Base-by-base conservation (phyloP, 495 filamentous ascomycete species). In the Sordaria brevicollis region DNA sequence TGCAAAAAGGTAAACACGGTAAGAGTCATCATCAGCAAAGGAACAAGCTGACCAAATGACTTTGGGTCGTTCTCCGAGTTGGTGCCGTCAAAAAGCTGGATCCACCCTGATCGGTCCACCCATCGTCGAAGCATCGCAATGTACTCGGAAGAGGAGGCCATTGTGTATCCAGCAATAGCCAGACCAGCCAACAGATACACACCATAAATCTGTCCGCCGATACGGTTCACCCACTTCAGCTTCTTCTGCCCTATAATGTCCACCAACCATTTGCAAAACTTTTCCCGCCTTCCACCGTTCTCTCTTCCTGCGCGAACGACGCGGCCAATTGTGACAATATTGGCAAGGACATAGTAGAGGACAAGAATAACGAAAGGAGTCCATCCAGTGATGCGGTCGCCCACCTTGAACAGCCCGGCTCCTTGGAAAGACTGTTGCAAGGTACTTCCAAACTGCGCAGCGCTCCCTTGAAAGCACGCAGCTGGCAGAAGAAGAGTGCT, bases 21-120 rank as follows among this genome's bases (percentile, higher is more conserved):
- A 69, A 80, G 65, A 25, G 69, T 68, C 11, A 73, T 76, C 31
- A 77, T 69, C 3, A 80, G 65, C 35, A 79, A 74, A 29, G 79
- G 79, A 21, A 80, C 76, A 33, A 80, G 75, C 69, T 80, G 79
- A 15, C 79, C 77, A 13, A 80, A 80, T n/a, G 75, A 74, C 21
- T 73, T 76, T 5, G 76, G 68, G 36, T 80, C 79, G 41, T 79
- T 73, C 67, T 80, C 79, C 25, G 73, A 65, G 65, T 75, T 78
- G 43, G 68, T 35, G 34, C 69, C 68, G 10, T 33, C 2, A 31
- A 49, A 57, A 33, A 75, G 71, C 9, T 70, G 68, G 19, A 80
- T 57, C 79, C 79, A 80, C 34, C 74, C 73, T 5, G 77, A 78
- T 0, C 43, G 68, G 33, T 77, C 66, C 4, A 78, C 74, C 79